Conservation (phyloP, 1,139 yeast genomes). For the Pichiaceae sp. region DNA sequence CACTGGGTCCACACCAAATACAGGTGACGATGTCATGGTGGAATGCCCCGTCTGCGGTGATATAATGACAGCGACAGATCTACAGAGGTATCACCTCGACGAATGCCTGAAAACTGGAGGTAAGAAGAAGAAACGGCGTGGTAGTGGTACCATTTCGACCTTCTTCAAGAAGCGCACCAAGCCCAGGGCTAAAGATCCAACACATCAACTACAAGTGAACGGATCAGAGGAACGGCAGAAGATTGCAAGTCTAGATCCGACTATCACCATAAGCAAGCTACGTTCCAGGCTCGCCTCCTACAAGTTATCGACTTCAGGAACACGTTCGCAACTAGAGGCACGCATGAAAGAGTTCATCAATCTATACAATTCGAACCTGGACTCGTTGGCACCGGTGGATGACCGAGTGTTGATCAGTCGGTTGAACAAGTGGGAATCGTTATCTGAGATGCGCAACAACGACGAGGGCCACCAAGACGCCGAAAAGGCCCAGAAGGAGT, state of each 20-base stretch:
- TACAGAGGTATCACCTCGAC: slow-evolving; percentile 67
- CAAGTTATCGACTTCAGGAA: slow-evolving; percentile 55
- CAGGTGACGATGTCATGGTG: slow-evolving; percentile 1
- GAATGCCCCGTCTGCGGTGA: slow-evolving; percentile 68
- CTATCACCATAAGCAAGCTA: slow-evolving; percentile 50
- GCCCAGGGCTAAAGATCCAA: slow-evolving; percentile 2
- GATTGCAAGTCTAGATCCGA: slow-evolving; percentile 44
- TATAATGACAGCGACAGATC: slow-evolving; percentile 43
- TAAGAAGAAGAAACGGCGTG: not conserved
- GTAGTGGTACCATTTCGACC: slow-evolving; percentile 6
- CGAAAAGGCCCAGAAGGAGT: slow-evolving; percentile 21
- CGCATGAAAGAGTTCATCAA: slow-evolving; percentile 76
- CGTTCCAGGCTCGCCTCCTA: slow-evolving; percentile 49
- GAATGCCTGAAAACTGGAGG: slow-evolving; percentile 37
- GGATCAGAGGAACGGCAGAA: slow-evolving; percentile 8
- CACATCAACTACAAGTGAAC: slow-evolving; percentile 16
- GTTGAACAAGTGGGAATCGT: slow-evolving; percentile 63
- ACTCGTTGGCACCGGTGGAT: slow-evolving; percentile 59
- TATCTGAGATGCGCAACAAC: slow-evolving; percentile 12
- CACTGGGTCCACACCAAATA: not conserved
- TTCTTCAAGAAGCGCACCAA: slow-evolving; percentile 8
- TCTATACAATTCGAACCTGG: slow-evolving; percentile 77
- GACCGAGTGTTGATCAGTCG: slow-evolving; percentile 46
- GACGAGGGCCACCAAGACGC: slow-evolving; percentile 9
- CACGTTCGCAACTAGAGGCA: slow-evolving; percentile 53